Evolutionary conservation across 306 rosid genomes (phyloP), one percentile per base, ranked within the genome.

Genomic region (Styphnolobium japonicum): DNA sequence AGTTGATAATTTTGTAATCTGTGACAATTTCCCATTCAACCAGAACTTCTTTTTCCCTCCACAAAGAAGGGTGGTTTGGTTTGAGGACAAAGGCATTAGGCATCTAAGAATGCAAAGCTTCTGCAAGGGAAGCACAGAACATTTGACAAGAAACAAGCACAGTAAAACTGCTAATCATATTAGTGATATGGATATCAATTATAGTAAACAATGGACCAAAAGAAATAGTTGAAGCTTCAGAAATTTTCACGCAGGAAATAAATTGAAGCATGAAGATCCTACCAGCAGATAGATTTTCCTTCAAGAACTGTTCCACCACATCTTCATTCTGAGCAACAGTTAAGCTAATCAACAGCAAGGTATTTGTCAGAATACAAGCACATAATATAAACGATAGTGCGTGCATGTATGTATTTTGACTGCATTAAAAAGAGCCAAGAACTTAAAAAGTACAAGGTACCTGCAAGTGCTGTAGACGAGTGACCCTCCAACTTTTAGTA

Each of bases 381-480:
- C 2, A 23, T 46, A 72, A 51, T 4, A 19, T 4, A 64, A 69
- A 80, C 37, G 37, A 39, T 43, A 67, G 5, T 21, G 49, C 25
- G 37, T 25, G 3, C 53, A 6, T 15, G 33, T 37, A 3, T 29
- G 4, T 18, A 5, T 49, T 58, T 52, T 57, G 53, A 75, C 19
- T 75, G 48, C 39, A 63, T 69, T 34, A 46, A 22, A 14, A 79
- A 61, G 21, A 39, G 51, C 70, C 51, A 57, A 78, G 31, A 79
- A 42, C 37, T 46, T 63, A 39, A 60, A 48, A 43, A 70, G 23
- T 4, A 61, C 70, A 81, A 67, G 68, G 80, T 67, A 95, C 99
- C 97, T 93, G 98, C 99, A 95, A 81, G 99, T 95, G 89, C 98
- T 95, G 81, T 91, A 95, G 86, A 95, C 81, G 14, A 95, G 97